Evolutionary conservation across 768 basidiomycete species (phyloP).

Genomic region (Hypholoma sublateritium): DNA sequence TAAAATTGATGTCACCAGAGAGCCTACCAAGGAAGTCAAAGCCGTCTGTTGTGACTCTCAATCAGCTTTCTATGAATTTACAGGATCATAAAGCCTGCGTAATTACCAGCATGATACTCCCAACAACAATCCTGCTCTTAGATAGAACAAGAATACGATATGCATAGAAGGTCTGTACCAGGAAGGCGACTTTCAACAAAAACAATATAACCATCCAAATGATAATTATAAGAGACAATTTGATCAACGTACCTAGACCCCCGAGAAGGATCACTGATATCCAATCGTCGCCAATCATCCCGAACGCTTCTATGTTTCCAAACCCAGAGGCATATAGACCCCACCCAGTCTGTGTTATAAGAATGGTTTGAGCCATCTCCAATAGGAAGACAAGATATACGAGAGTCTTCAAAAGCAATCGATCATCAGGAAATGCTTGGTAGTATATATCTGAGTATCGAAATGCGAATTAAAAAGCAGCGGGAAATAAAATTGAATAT

Average conservation of each 20-base stretch:
- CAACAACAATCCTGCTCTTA: not conserved
- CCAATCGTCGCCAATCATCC: not conserved
- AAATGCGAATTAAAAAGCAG: not conserved
- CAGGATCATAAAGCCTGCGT: not conserved
- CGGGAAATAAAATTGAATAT: too few species aligned
- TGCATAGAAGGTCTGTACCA: conserved; percentile 7
- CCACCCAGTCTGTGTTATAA: not conserved
- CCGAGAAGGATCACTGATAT: conserved; percentile 1
- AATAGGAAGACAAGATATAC: conserved; percentile 1
- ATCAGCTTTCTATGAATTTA: not conserved
- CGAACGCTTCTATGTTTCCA: not conserved
- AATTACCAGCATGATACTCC: not conserved
- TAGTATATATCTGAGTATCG: conserved; percentile 2
- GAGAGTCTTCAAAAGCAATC: not conserved
- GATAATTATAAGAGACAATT: too few species aligned
- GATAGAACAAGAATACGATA: conserved; percentile 2
- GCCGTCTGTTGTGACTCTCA: not conserved
- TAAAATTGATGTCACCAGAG: not conserved
- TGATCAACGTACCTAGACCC: not conserved
- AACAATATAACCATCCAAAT: not conserved
- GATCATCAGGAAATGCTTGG: conserved; percentile 1
- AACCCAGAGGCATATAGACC: not conserved
- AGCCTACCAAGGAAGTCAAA: not conserved
- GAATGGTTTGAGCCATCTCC: conserved; percentile 4
- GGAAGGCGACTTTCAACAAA: not conserved